Percentiles rank a stretch among this genome's conserved stretches.
These are phyloP conservation scores for Saccharum officinarum DNA, from an alignment of 176 grass and related monocot species.

Conservation along the genomic window DNA sequence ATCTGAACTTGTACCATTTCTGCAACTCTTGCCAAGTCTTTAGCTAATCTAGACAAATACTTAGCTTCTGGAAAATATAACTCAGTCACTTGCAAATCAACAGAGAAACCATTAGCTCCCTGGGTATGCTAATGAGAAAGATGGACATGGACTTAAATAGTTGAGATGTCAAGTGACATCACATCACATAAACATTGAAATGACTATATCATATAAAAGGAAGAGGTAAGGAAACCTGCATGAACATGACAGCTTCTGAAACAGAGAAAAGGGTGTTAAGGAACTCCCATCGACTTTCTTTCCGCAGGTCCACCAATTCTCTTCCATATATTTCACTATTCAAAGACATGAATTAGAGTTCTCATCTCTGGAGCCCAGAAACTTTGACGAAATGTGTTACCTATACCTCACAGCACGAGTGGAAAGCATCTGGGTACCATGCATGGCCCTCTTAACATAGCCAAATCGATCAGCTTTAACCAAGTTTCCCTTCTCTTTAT, in stretches of 20 bases:
- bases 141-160: constrained; percentile 1
- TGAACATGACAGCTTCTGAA: constrained; percentile 99
- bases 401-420: constrained; percentile 81
- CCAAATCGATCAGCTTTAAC: constrained; percentile 98
- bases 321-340: constrained; percentile 97
- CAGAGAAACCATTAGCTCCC: background rate
- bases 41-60: constrained; percentile 25
- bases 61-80: constrained; percentile 12
- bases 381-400: constrained; percentile 24
- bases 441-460: constrained; percentile 96
- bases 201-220: constrained; percentile 23
- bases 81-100: constrained; percentile 16
- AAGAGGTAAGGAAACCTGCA: constrained; percentile 75
- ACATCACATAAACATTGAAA: background rate
- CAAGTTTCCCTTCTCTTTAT: constrained; percentile 96
- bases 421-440: constrained; percentile 92
- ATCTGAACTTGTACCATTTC: constrained; percentile 16
- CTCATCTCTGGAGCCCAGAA: background rate
- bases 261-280: constrained; percentile 99
- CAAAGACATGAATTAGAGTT: constrained; percentile 34
- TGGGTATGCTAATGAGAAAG: background rate
- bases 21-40: constrained; percentile 13
- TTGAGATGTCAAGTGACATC: constrained; percentile 10
- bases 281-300: constrained; percentile 94
- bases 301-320: constrained; percentile 91